These are phyloP conservation scores for Talaromyces sp. DNA, from an alignment of 2,329 filamentous ascomycete species.

Conservation along the genomic window DNA sequence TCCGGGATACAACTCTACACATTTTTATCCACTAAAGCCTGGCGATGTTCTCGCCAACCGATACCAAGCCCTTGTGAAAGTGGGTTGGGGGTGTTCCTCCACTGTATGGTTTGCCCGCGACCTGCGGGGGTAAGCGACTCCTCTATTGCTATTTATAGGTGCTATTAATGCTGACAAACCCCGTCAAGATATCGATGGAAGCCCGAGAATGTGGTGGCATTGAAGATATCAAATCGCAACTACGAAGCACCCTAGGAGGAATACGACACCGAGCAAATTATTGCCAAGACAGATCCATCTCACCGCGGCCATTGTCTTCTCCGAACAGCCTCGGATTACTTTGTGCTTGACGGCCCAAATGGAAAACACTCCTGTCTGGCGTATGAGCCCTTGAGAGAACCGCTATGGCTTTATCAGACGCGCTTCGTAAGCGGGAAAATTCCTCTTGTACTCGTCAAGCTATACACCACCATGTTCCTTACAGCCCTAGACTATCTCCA, in stretches of 20 bases:
- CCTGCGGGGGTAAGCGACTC: conserved; percentile 20
- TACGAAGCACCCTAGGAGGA: conserved; percentile 20
- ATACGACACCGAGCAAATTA: conserved; percentile 33
- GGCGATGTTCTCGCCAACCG: conserved; percentile 24
- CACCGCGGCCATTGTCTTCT: conserved; percentile 27
- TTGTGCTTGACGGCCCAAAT: conserved; percentile 5
- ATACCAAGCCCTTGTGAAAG: conserved; percentile 32
- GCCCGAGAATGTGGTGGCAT: conserved; percentile 20
- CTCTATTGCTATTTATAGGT: conserved; percentile 15
- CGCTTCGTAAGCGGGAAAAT: conserved; percentile 27
- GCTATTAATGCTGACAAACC: conserved; percentile 18
- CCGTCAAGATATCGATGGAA: conserved; percentile 19
- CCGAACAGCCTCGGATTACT: conserved; percentile 7
- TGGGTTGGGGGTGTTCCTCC: conserved; percentile 30
- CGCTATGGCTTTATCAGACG: conserved; percentile 32
- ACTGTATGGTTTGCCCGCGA: conserved; percentile 32
- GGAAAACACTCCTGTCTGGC: conserved; percentile 30
- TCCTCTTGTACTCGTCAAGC: conserved; percentile 26
- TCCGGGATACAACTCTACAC: conserved; percentile 3
- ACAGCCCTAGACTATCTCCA: conserved; percentile 44
- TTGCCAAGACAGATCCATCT: conserved; percentile 19
- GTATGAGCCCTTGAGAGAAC: conserved; percentile 41
- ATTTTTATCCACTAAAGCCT: conserved; percentile 24
- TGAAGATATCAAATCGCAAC: conserved; percentile 26
- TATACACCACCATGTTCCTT: conserved; percentile 37